Conservation (phyloP, 2,329 filamentous ascomycete species). For the Xylariaceae sp. region DNA sequence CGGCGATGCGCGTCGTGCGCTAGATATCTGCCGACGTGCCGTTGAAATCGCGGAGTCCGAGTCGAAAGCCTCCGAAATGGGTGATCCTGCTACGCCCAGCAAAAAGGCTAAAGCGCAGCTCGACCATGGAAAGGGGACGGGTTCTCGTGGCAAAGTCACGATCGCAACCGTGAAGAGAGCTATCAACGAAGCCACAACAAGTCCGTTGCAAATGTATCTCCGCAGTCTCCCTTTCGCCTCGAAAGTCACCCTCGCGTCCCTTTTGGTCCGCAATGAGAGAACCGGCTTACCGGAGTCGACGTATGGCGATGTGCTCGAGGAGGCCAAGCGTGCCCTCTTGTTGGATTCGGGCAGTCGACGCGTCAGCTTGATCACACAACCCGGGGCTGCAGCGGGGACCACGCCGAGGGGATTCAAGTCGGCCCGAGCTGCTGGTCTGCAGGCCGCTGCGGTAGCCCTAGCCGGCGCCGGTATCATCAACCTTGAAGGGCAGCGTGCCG, state of each 20-base stretch:
- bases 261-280: conserved; percentile 71
- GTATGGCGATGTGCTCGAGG: conserved; percentile 83
- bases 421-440: conserved; percentile 41
- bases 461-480: conserved; percentile 84
- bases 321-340: conserved; percentile 65
- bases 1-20: conserved; percentile 82
- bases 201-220: conserved; percentile 84
- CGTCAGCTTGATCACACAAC: conserved; percentile 49
- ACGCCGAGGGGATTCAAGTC: conserved; percentile 14
- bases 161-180: conserved; percentile 91
- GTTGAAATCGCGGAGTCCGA: conserved; percentile 91
- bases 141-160: conserved; percentile 60
- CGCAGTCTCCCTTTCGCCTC: conserved; percentile 73
- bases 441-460: conserved; percentile 72
- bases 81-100: conserved; percentile 56
- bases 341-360: conserved; percentile 57
- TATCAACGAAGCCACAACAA: conserved; percentile 91
- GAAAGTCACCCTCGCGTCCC: conserved; percentile 79
- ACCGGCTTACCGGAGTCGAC: conserved; percentile 84
- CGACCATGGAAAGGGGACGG: conserved; percentile 36
- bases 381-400: conserved; percentile 26
- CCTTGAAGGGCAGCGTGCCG: conserved; percentile 72
- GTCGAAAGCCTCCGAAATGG: conserved; percentile 35
- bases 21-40: conserved; percentile 91
- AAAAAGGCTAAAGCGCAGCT: conserved; percentile 39